phyloP scores from a whole-genome alignment of 768 basidiomycete genomes.

The Suillus subaureus region DNA sequence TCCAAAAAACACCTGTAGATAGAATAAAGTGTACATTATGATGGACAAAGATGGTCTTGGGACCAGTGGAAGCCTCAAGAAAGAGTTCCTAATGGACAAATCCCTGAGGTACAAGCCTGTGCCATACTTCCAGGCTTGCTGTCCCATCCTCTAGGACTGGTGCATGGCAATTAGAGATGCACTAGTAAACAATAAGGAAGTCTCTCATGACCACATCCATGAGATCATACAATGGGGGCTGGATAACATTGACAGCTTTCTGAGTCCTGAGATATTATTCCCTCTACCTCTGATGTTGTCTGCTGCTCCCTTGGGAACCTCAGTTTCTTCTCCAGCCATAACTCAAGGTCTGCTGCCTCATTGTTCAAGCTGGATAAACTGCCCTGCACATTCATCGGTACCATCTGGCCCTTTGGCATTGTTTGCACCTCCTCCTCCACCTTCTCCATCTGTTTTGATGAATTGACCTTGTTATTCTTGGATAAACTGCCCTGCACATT shows the following conservation, averaged over 20 bases:
- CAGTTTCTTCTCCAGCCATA: too few relatives aligned
- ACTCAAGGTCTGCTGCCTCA: too few relatives aligned
- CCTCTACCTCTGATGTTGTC: too few relatives aligned
- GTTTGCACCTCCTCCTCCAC: too few relatives aligned
- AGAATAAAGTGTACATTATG: background rate
- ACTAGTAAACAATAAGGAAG: background rate
- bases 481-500: too few relatives aligned
- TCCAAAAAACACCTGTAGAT: background rate
- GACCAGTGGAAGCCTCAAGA: background rate
- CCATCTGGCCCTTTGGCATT: too few relatives aligned
- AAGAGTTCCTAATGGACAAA: background rate
- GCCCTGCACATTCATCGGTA: too few relatives aligned
- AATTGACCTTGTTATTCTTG: too few relatives aligned
- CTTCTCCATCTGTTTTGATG: too few relatives aligned
- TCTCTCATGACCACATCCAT: background rate
- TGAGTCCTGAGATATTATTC: background rate
- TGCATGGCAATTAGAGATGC: background rate
- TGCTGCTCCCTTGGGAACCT: too few relatives aligned
- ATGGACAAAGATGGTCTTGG: background rate
- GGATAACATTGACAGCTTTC: background rate
- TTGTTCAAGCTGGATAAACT: too few relatives aligned
- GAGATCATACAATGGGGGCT: background rate
- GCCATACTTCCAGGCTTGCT: background rate
- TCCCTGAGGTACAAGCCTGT: background rate
- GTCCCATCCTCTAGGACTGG: constrained; percentile 1